phyloP scores from a whole-genome alignment of 2,329 filamentous ascomycete species.

The Ceratocystis destructans region DNA sequence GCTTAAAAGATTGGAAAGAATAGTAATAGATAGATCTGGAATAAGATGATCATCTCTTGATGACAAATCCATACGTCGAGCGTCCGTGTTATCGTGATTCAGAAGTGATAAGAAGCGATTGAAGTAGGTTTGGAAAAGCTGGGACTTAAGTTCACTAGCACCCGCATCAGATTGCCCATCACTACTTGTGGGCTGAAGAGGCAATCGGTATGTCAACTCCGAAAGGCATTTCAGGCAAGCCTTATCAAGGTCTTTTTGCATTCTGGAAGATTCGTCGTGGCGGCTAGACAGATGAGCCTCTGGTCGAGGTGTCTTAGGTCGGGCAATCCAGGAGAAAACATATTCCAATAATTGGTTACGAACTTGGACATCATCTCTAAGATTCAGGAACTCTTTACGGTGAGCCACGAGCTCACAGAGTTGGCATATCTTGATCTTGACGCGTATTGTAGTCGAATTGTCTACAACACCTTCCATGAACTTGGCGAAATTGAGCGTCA shows the following conservation, averaged over 20 bases:
- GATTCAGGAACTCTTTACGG: constrained; percentile 53
- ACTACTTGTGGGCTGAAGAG: constrained; percentile 52
- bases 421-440: constrained; percentile 57
- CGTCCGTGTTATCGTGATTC: constrained; percentile 36
- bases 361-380: constrained; percentile 55
- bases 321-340: constrained; percentile 54
- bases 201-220: constrained; percentile 51
- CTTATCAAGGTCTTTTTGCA: constrained; percentile 52
- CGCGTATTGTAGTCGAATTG: constrained; percentile 41
- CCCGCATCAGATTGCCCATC: constrained; percentile 48
- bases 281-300: constrained; percentile 33
- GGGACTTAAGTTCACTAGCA: constrained; percentile 53
- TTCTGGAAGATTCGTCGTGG: constrained; percentile 41
- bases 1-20: constrained; percentile 54
- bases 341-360: constrained; percentile 55
- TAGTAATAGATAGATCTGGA: constrained; percentile 51
- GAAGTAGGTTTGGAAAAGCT: constrained; percentile 60
- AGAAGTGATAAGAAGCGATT: constrained; percentile 54
- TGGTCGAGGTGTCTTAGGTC: constrained; percentile 39
- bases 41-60: constrained; percentile 44
- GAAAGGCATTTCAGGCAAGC: constrained; percentile 52
- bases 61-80: constrained; percentile 8
- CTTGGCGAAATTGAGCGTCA: constrained; percentile 53
- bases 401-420: constrained; percentile 51
- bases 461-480: constrained; percentile 48